Conservation (phyloP, 2,329 filamentous ascomycete genomes). For the Exserohilum rostratum region DNA sequence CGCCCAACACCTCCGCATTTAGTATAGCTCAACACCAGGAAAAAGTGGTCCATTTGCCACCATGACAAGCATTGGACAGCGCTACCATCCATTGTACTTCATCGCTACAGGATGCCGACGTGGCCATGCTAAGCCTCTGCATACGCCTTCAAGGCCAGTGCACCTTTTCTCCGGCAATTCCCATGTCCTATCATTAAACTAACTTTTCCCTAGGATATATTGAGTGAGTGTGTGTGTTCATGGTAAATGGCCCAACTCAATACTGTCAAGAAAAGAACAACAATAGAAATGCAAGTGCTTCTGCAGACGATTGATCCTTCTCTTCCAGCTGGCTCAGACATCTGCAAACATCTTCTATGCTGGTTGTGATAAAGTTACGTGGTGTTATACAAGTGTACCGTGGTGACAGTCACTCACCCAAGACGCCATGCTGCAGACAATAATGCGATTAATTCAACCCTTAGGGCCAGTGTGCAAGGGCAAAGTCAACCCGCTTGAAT, state of each 20-base stretch:
- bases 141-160: too few species aligned
- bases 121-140: too few species aligned
- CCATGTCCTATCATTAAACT: background rate
- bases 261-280: background rate
- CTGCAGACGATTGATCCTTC: background rate
- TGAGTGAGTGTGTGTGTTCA: background rate
- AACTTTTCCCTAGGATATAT: background rate
- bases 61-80: too few species aligned
- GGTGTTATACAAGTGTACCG: background rate
- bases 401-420: background rate
- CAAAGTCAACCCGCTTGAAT: background rate
- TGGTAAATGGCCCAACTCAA: background rate
- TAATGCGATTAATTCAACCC: conserved; percentile 2
- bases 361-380: background rate
- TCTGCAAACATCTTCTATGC: background rate
- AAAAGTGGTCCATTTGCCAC: too few species aligned
- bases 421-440: conserved; percentile 10
- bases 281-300: background rate
- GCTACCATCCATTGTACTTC: too few species aligned
- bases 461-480: background rate
- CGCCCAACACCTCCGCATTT: too few species aligned
- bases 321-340: background rate
- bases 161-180: too few species aligned
- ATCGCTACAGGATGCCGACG: too few species aligned
- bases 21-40: too few species aligned